Base-by-base conservation (phyloP, 208 protist species). In the Leishmania turanica region DNA sequence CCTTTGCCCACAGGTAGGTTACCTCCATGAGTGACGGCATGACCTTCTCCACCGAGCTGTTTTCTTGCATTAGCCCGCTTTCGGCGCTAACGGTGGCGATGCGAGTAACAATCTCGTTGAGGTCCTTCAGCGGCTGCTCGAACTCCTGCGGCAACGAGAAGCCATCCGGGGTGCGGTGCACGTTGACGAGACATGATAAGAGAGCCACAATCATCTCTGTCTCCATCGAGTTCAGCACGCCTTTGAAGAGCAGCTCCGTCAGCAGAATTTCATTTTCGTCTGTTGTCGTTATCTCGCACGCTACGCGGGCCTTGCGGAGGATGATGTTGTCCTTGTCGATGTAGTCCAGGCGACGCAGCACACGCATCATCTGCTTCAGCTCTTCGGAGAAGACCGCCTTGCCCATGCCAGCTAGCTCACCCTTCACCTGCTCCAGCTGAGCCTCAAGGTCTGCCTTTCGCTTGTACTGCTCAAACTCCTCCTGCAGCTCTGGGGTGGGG, bases 231-330 rank as follows among this genome's bases (percentile, higher is more conserved):
- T 99, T 99, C 81, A 99, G 98, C 40, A 99, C 87, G 79, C 98
- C 99, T 60, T 97, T 97, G 87, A 99, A 99, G 24, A 99, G 94
- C 19, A 99, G 85, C 81, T 99, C 99, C 0, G 98, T 99, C 40
- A 99, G 90, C 1, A 99, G 91, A 66, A 99, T 96, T 86, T 99
- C 95, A 80, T 97, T 98, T 77, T 98, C 99, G 79, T 99, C 99
- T 8, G 93, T 98, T 1, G 99, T 97, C 42, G 95, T 99, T 62
- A 99, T 99, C 87, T 99, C 98, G 77, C 98, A 99, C 37, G 99
- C 99, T 40, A 99, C 98, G 49, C 98, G 93, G 15, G 99, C 99
- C 89, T 99, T 99, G 17, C 98, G 82, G 19, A 97, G 89, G 65
- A 99, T 98, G 13, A 99, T 98, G 89, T 99, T 98, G 51, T 99